Percentiles rank a stretch among this genome's conserved stretches.
phyloP scores from a whole-genome alignment of 345 rosid species.

The Citrus hindsii region DNA sequence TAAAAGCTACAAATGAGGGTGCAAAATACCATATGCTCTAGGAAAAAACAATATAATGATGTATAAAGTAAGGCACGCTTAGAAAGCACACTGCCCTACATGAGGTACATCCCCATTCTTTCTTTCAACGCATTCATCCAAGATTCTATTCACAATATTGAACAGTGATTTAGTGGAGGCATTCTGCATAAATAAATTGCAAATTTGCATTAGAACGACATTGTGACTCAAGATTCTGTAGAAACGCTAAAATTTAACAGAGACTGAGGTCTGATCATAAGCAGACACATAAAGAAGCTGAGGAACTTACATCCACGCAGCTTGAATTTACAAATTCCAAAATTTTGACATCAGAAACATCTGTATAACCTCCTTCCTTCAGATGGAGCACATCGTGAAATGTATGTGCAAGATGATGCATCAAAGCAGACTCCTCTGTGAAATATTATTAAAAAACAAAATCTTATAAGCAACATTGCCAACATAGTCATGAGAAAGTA shows the following conservation, averaged over 20 bases:
- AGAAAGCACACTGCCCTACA: slow-evolving; percentile 44
- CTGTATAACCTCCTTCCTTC: slow-evolving; percentile 45
- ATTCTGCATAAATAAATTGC: slow-evolving; percentile 43
- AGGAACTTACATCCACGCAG: slow-evolving; percentile 60
- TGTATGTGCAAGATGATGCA: slow-evolving; percentile 22
- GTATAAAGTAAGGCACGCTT: slow-evolving; percentile 5
- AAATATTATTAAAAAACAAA: background rate
- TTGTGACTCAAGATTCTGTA: slow-evolving; percentile 1
- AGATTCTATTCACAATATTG: slow-evolving; percentile 50
- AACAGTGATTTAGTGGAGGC: slow-evolving; percentile 71
- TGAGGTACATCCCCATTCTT: slow-evolving; percentile 65
- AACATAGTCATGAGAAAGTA: background rate
- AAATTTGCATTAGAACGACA: slow-evolving; percentile 14
- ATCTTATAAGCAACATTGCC: background rate
- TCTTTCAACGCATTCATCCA: slow-evolving; percentile 68
- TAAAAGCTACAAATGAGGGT: slow-evolving; percentile 1
- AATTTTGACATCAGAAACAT: slow-evolving; percentile 54
- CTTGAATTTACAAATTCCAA: slow-evolving; percentile 60
- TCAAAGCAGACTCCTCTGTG: slow-evolving; percentile 17
- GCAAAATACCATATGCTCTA: background rate
- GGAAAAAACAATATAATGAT: background rate
- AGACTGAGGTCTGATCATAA: background rate
- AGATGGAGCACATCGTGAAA: slow-evolving; percentile 36
- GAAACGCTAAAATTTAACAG: background rate
- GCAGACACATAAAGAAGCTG: background rate